phyloP scores from a whole-genome alignment of 345 rosid species.

The Euphorbia tirucalli region DNA sequence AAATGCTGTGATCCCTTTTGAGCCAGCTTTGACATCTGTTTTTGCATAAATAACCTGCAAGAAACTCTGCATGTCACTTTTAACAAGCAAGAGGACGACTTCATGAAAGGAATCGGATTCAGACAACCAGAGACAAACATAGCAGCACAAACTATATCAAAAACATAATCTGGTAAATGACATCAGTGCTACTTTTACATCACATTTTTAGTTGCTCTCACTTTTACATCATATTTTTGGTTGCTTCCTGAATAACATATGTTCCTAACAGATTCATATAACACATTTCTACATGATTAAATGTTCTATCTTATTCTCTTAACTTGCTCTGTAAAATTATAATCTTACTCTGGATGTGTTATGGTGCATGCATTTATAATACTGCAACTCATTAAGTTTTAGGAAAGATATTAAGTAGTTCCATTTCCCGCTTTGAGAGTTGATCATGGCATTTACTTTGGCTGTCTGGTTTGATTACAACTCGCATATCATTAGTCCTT shows the following conservation, averaged over 20 bases:
- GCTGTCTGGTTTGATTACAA: not conserved
- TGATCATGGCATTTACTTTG: not conserved
- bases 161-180: not conserved
- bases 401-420: not conserved
- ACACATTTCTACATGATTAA: no score
- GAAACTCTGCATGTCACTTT: slow-evolving; percentile 16
- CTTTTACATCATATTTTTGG: not conserved
- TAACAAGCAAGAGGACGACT: slow-evolving; percentile 15
- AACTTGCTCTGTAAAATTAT: not conserved
- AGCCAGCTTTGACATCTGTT: slow-evolving; percentile 64
- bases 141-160: not conserved
- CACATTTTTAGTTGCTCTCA: not conserved
- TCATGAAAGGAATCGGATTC: not conserved
- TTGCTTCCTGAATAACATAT: not conserved
- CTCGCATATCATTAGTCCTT: not conserved
- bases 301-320: not conserved
- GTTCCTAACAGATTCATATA: not conserved
- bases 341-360: not conserved
- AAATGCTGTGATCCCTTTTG: slow-evolving; percentile 95
- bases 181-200: not conserved
- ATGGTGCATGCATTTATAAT: no score
- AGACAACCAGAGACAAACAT: not conserved
- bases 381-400: not conserved
- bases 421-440: not conserved
- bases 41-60: slow-evolving; percentile 83